Percentiles rank a stretch among this genome's conserved stretches.
These are phyloP conservation scores for Jaapia argillacea DNA, from an alignment of 768 basidiomycete species.

Conservation along the genomic window DNA sequence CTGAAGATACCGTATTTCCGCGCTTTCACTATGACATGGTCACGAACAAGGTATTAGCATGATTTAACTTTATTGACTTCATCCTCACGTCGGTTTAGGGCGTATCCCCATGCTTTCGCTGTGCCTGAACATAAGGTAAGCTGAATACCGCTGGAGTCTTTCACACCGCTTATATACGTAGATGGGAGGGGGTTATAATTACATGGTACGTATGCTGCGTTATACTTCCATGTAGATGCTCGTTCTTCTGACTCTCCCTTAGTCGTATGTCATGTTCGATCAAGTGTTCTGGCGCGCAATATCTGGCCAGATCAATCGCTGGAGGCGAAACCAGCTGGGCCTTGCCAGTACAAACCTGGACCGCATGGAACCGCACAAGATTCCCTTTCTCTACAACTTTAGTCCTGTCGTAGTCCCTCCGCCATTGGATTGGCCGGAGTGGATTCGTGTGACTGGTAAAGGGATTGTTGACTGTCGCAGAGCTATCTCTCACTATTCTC, in stretches of 20 bases:
- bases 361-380: constrained; percentile 95
- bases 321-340: constrained; percentile 70
- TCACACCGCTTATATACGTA: constrained; percentile 15
- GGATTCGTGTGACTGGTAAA: constrained; percentile 87
- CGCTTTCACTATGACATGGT: constrained; percentile 98
- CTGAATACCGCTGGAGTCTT: background rate
- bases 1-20: constrained; percentile 89
- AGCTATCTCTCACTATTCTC: constrained; percentile 1
- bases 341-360: constrained; percentile 81
- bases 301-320: constrained; percentile 89
- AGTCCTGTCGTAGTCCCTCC: constrained; percentile 85
- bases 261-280: constrained; percentile 96
- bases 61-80: constrained; percentile 7
- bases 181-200: constrained; percentile 98
- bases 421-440: constrained; percentile 97
- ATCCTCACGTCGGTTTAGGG: constrained; percentile 31
- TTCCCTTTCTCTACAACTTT: constrained; percentile 97
- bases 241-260: constrained; percentile 5
- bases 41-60: constrained; percentile 73
- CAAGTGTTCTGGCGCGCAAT: constrained; percentile 97
- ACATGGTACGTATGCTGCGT: constrained; percentile 57
- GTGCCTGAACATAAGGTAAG: constrained; percentile 88
- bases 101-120: constrained; percentile 96
- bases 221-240: constrained; percentile 2
- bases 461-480: background rate